Percentiles rank a stretch among this genome's conserved stretches.
phyloP scores from a whole-genome alignment of 192 early-diverging fungal genomes.

The Funneliformis mosseae region DNA sequence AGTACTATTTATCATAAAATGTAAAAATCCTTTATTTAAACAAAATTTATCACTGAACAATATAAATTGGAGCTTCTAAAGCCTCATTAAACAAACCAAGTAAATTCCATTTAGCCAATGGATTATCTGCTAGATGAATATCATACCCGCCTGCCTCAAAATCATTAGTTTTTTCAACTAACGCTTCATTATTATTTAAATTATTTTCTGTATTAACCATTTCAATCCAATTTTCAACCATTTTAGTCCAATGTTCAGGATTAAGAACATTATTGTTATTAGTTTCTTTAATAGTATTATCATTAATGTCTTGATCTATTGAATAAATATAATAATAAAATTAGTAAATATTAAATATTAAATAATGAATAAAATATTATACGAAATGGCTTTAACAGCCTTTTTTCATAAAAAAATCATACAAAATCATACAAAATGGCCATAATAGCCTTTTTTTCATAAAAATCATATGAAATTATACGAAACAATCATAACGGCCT shows the following conservation, averaged over 20 bases:
- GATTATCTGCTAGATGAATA: slow-evolving; percentile 20
- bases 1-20: no score
- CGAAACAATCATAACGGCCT: no score
- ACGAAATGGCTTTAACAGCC: no score
- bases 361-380: no score
- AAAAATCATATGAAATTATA: no score
- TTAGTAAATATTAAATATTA: no score
- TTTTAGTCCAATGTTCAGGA: not conserved
- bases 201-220: slow-evolving; percentile 12
- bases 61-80: slow-evolving; percentile 13
- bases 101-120: slow-evolving; percentile 26
- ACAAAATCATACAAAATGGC: no score
- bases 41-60: no score
- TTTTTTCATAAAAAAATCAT: not conserved
- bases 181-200: not conserved
- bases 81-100: slow-evolving; percentile 16
- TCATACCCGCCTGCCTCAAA: slow-evolving; percentile 1
- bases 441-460: no score
- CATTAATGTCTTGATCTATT: no score
- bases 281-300: not conserved
- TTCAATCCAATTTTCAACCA: slow-evolving; percentile 8
- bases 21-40: no score
- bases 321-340: no score
- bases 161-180: not conserved
- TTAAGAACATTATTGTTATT: slow-evolving; percentile 7